Percentiles rank a stretch among this genome's conserved stretches.
phyloP scores from a whole-genome alignment of 805 yeast species.

The Ogataea salicorniae region DNA sequence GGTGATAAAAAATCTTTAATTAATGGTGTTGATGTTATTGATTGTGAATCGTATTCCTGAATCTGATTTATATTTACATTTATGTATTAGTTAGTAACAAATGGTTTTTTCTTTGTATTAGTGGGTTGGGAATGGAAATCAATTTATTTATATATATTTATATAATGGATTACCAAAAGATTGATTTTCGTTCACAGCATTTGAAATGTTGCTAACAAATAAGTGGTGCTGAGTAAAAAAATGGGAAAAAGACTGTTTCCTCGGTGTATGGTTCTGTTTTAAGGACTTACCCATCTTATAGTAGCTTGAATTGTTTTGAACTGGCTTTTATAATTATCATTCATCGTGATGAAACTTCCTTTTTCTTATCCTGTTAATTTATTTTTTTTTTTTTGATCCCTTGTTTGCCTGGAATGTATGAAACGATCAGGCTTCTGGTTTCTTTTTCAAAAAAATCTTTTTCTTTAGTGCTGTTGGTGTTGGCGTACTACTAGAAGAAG shows the following conservation, averaged over 20 bases:
- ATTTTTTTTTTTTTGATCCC: too few species aligned
- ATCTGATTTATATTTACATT: slow-evolving; percentile 5
- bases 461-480: neutral
- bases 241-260: slow-evolving; percentile 1
- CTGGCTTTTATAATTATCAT: slow-evolving; percentile 1
- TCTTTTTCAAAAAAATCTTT: neutral
- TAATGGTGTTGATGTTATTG: slow-evolving; percentile 8
- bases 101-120: neutral
- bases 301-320: slow-evolving; percentile 18
- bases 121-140: too few species aligned
- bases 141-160: too few species aligned
- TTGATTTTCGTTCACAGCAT: too few species aligned
- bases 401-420: neutral
- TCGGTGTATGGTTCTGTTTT: neutral
- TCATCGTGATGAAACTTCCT: too few species aligned
- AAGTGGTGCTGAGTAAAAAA: neutral
- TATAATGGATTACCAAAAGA: too few species aligned
- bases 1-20: slow-evolving; percentile 13
- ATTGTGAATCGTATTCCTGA: slow-evolving; percentile 17
- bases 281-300: slow-evolving; percentile 17
- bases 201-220: too few species aligned
- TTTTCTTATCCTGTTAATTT: too few species aligned
- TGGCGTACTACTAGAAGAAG: neutral
- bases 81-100: neutral
- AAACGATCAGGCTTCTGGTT: neutral